Conservation (phyloP, 306 rosid species). For the Betula pendula region DNA sequence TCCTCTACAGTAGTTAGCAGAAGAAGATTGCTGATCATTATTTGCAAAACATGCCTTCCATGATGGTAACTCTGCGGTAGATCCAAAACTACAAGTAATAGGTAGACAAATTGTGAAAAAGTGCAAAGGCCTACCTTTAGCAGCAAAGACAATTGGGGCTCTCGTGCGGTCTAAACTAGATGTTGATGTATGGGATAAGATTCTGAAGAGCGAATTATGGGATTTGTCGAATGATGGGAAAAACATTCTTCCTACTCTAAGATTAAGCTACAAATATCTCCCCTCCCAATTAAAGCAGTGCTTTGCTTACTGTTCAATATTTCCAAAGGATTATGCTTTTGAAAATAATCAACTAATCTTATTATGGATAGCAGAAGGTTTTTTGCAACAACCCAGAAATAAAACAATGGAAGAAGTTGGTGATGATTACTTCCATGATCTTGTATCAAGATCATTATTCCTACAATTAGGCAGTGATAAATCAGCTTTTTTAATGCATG, state of each 20-base stretch:
- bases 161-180: constrained; percentile 15
- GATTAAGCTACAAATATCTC: constrained; percentile 19
- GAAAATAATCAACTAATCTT: constrained; percentile 23
- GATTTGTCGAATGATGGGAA: constrained; percentile 1
- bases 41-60: constrained; percentile 26
- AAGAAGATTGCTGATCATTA: constrained; percentile 28
- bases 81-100: constrained; percentile 7
- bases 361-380: constrained; percentile 50
- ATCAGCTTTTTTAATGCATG: constrained; percentile 32
- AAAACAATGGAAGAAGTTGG: constrained; percentile 27
- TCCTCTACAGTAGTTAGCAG: constrained; percentile 8
- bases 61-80: background rate
- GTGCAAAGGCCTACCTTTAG: constrained; percentile 29
- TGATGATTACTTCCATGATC: constrained; percentile 31
- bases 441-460: constrained; percentile 36
- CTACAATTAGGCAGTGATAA: constrained; percentile 20
- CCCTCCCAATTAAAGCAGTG: constrained; percentile 2
- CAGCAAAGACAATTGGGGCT: constrained; percentile 29
- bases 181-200: constrained; percentile 12
- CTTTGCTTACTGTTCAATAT: constrained; percentile 25
- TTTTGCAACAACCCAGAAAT: constrained; percentile 13
- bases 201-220: constrained; percentile 20
- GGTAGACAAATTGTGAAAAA: constrained; percentile 25
- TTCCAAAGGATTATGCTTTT: constrained; percentile 30
- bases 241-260: constrained; percentile 13